A percentile compares a stretch with the other conserved stretches of the same genome.
Conservation (phyloP, 2,329 filamentous ascomycete species). For the Fusarium pilosicola region DNA sequence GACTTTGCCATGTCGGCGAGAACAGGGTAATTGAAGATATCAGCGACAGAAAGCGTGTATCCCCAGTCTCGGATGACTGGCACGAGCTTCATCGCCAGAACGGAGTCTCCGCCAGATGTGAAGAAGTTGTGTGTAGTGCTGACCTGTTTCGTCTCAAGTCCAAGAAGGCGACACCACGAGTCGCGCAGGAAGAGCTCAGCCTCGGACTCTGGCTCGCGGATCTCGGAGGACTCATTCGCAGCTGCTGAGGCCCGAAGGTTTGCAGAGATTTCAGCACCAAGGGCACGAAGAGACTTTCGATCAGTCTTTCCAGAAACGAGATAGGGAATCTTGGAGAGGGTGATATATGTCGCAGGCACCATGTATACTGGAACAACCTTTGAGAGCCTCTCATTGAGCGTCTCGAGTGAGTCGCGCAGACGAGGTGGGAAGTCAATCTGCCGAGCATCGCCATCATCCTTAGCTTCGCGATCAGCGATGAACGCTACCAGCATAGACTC, state of each 20-base stretch:
- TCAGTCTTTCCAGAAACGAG: conserved; percentile 42
- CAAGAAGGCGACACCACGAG: conserved; percentile 51
- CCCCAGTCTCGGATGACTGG: conserved; percentile 52
- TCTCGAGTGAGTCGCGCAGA: conserved; percentile 27
- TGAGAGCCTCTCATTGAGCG: conserved; percentile 33
- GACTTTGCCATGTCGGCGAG: conserved; percentile 56
- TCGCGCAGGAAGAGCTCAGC: conserved; percentile 45
- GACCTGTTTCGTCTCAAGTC: conserved; percentile 47
- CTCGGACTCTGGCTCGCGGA: conserved; percentile 31
- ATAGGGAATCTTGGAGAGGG: conserved; percentile 38
- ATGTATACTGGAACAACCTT: conserved; percentile 40
- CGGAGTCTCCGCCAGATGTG: conserved; percentile 59
- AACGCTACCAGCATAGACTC: conserved; percentile 43
- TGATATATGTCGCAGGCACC: conserved; percentile 38
- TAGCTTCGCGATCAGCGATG: conserved; percentile 36
- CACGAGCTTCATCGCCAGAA: conserved; percentile 61
- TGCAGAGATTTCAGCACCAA: conserved; percentile 34
- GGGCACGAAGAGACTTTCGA: conserved; percentile 35
- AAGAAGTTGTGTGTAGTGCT: conserved; percentile 57
- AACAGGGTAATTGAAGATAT: conserved; percentile 56
- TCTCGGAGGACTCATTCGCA: not conserved
- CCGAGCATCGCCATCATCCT: conserved; percentile 20
- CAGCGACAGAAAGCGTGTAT: conserved; percentile 56
- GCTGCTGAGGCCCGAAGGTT: conserved; percentile 27
- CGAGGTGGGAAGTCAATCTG: conserved; percentile 37